Conservation (phyloP, 1,139 yeast genomes). For the Lodderomyces pseudojiufengensis region DNA sequence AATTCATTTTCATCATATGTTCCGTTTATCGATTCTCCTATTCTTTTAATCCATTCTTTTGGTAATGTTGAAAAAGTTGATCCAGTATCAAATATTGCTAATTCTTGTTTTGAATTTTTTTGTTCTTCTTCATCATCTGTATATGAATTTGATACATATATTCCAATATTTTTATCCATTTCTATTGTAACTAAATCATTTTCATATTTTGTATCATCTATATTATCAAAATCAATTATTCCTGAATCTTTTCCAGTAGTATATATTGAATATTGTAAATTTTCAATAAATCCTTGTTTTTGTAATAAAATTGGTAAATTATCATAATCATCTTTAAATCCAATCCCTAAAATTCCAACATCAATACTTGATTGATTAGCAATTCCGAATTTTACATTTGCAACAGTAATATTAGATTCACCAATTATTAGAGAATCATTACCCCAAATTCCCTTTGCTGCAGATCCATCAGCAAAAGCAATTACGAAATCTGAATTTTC, state of each 20-base stretch:
- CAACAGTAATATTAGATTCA: constrained; percentile 13
- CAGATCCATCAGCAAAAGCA: constrained; percentile 46
- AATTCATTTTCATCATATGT: constrained; percentile 5
- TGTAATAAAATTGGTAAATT: constrained; percentile 29
- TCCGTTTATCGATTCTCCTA: constrained; percentile 34
- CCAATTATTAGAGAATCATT: constrained; percentile 42
- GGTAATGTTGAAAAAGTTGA: constrained; percentile 60
- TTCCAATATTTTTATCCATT: constrained; percentile 8
- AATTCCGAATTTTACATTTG: constrained; percentile 47
- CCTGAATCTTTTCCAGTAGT: constrained; percentile 38
- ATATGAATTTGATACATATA: constrained; percentile 2
- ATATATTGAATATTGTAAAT: constrained; percentile 51
- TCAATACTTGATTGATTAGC: constrained; percentile 40
- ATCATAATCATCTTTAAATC: constrained; percentile 14
- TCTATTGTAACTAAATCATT: constrained; percentile 40
- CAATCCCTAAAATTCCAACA: constrained; percentile 49
- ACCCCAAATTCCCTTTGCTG: constrained; percentile 51
- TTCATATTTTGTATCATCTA: constrained; percentile 48
- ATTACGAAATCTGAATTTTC: constrained; percentile 10
- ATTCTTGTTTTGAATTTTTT: background rate
- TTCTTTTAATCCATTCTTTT: constrained; percentile 26
- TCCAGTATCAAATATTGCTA: constrained; percentile 56
- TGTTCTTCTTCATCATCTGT: background rate
- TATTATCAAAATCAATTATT: constrained; percentile 53
- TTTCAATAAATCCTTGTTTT: constrained; percentile 44